Evolutionary conservation across 1,139 yeast species (phyloP).

Genomic region (Protomyces pachydermus): DNA sequence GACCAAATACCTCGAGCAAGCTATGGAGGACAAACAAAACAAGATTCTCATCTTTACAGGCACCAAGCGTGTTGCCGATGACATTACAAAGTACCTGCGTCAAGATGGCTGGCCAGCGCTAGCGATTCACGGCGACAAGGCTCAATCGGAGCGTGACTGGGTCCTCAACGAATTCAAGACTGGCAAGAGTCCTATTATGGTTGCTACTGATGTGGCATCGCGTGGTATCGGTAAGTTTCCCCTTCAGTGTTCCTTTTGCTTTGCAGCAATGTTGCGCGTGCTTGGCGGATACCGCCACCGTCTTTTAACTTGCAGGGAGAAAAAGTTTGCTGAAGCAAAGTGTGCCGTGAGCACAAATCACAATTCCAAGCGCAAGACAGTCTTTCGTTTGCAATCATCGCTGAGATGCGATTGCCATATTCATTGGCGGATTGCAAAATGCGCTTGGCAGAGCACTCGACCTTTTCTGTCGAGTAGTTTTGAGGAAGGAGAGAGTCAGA

Average conservation of each 20-base stretch:
- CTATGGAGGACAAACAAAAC: slow-evolving; percentile 70
- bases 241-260: not conserved
- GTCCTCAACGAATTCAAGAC: slow-evolving; percentile 85
- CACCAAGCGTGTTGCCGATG: slow-evolving; percentile 97
- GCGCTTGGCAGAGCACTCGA: too few relatives aligned
- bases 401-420: too few relatives aligned
- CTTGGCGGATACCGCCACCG: not conserved
- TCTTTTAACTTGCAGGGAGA: not conserved
- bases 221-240: slow-evolving; percentile 93
- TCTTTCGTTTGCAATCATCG: too few relatives aligned
- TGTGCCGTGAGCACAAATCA: too few relatives aligned
- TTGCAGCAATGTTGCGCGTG: not conserved
- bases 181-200: slow-evolving; percentile 94
- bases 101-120: slow-evolving; percentile 98
- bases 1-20: slow-evolving; percentile 73
- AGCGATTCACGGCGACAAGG: slow-evolving; percentile 98
- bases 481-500: too few relatives aligned
- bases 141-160: slow-evolving; percentile 98
- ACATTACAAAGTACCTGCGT: slow-evolving; percentile 82
- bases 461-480: too few relatives aligned
- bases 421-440: too few relatives aligned
- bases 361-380: too few relatives aligned
- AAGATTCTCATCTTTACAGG: slow-evolving; percentile 87
- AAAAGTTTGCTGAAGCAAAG: not conserved
- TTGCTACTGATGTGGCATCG: slow-evolving; percentile 99